Percentiles rank a stretch among this genome's conserved stretches.
These are phyloP conservation scores for Cryomyces minteri DNA, from an alignment of 495 filamentous ascomycete species.

Conservation along the genomic window DNA sequence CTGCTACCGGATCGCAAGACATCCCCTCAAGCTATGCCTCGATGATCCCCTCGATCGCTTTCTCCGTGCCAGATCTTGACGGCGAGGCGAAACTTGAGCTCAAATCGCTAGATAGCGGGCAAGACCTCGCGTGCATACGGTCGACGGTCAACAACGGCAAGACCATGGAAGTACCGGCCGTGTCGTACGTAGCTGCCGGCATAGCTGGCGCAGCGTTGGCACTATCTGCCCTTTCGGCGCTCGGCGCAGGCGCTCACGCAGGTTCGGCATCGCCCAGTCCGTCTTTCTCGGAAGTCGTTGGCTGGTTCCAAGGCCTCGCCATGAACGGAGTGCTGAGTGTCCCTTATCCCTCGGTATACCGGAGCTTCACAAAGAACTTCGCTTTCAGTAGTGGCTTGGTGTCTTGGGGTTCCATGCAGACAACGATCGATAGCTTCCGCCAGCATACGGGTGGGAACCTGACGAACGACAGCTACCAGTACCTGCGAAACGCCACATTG, in stretches of 20 bases:
- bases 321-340: slow-evolving; percentile 93
- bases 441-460: slow-evolving; percentile 68
- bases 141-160: slow-evolving; percentile 78
- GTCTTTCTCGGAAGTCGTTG: slow-evolving; percentile 69
- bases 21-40: slow-evolving; percentile 53
- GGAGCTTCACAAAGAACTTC: slow-evolving; percentile 81
- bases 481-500: slow-evolving; percentile 45
- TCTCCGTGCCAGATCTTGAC: slow-evolving; percentile 77
- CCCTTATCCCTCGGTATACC: slow-evolving; percentile 69
- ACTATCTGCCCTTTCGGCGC: slow-evolving; percentile 52
- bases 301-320: slow-evolving; percentile 83
- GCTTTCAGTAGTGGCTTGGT: slow-evolving; percentile 78
- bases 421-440: slow-evolving; percentile 73
- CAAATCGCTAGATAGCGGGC: slow-evolving; percentile 35
- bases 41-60: slow-evolving; percentile 78
- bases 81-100: slow-evolving; percentile 69
- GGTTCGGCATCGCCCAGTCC: slow-evolving; percentile 59
- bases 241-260: slow-evolving; percentile 40
- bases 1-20: slow-evolving; percentile 44
- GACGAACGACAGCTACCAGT: slow-evolving; percentile 56
- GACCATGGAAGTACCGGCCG: slow-evolving; percentile 49
- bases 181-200: slow-evolving; percentile 70
- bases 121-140: slow-evolving; percentile 64
- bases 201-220: slow-evolving; percentile 74
- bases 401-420: slow-evolving; percentile 62